These are phyloP conservation scores for Phytopythium delawarense DNA, from an alignment of 352 stramenopile species.

Conservation along the genomic window DNA sequence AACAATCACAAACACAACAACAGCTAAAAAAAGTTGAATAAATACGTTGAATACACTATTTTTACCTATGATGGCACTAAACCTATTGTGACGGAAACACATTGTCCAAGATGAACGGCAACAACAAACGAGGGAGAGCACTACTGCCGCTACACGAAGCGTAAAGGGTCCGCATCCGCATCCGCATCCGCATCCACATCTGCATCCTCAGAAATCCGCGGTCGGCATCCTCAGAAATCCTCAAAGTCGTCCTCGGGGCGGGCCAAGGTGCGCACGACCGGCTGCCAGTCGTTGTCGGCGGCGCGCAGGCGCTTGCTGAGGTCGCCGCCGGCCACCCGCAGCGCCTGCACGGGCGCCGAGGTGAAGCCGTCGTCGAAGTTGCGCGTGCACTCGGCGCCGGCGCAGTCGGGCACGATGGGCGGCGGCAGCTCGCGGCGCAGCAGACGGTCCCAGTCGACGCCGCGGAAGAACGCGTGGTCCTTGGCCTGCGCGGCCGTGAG, in stretches of 20 bases:
- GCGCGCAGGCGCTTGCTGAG: slow-evolving; percentile 30
- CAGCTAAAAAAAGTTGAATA: background rate
- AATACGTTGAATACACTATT: slow-evolving; percentile 1
- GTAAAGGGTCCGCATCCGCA: background rate
- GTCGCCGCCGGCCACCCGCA: slow-evolving; percentile 27
- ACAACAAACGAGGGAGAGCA: background rate
- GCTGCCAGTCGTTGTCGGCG: slow-evolving; percentile 13
- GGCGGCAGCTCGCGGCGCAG: slow-evolving; percentile 55
- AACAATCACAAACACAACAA: background rate
- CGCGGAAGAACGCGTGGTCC: slow-evolving; percentile 69
- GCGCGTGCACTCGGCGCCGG: slow-evolving; percentile 55
- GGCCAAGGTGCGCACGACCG: background rate
- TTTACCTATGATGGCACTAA: background rate
- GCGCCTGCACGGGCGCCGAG: slow-evolving; percentile 43
- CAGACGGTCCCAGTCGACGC: slow-evolving; percentile 64
- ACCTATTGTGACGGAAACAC: background rate
- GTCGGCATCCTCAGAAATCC: background rate
- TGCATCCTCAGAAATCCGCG: background rate
- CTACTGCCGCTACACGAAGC: background rate
- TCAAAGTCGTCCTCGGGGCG: slow-evolving; percentile 4
- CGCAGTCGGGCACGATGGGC: slow-evolving; percentile 58
- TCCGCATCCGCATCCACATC: background rate
- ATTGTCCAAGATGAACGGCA: too few species aligned
- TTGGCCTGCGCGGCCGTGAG: slow-evolving; percentile 65
- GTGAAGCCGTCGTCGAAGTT: slow-evolving; percentile 89